Base-by-base conservation (phyloP, 441 rosid species). In the Pelargonium myrrhifolium region DNA sequence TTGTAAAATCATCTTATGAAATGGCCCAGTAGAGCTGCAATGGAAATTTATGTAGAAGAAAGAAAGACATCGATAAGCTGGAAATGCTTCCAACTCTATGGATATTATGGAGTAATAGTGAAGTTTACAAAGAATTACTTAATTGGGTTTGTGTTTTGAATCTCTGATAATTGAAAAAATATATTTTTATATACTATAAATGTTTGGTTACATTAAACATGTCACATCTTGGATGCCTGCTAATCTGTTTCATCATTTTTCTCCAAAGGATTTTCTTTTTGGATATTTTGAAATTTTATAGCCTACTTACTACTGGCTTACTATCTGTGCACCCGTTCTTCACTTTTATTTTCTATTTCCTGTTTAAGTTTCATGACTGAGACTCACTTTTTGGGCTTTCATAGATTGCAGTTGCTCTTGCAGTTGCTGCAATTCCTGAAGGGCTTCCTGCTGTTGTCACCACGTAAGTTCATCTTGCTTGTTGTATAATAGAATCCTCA, bases 381-480 rank as follows among this genome's bases (percentile, higher is more conserved):
- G 39, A 64, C 28, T 65, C 39, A 70, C 78, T 71, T 78, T 6
- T 71, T 74, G 71, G 82, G 67, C 80, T 74, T 79, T 55, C 78
- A 72, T 81, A 94, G 99, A 94, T 94, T 79, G 99, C 99, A 61
- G 97, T 94, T 81, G 99, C 99, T 75, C 97, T 94, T 79, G 99
- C 99, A 69, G 99, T 94, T 76, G 99, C 99, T 65, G 99, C 99
- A 58, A 94, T 94, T 73, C 98, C 99, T 47, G 99, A 94, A 87
- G 99, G 98, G 79, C 99, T 94, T 86, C 99, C 99, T 69, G 99
- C 99, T 74, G 99, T 94, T 79, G 99, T 94, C 71, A 92, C 99
- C 39, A 94, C 98, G 99, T 94, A 72, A 85, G 97, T 83, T 70
- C 66, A 67, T 67, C 65, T 71, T 60, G 64, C 21, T 31, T 66